A percentile compares a stretch with the other conserved stretches of the same genome.
phyloP scores from a whole-genome alignment of 768 basidiomycete species.

The Amanita thiersii region DNA sequence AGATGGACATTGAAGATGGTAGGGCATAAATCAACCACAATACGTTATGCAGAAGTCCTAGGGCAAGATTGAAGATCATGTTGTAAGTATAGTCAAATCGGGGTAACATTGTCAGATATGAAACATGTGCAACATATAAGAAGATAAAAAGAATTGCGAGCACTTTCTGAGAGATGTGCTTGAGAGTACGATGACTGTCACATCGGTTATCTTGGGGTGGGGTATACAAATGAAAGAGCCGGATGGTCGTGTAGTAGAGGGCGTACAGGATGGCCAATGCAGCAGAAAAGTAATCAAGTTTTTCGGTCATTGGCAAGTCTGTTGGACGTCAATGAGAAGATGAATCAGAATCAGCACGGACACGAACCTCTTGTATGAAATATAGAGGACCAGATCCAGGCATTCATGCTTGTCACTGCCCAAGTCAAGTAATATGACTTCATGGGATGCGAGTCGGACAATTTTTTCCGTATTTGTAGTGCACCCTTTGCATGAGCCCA shows the following conservation, averaged over 20 bases:
- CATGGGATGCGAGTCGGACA: conserved; percentile 62
- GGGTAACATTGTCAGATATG: conserved; percentile 68
- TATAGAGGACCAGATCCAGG: conserved; percentile 87
- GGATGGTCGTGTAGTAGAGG: conserved; percentile 70
- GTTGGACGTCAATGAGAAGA: conserved; percentile 6
- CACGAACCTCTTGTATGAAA: conserved; percentile 80
- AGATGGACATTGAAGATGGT: conserved; percentile 34
- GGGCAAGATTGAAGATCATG: conserved; percentile 69
- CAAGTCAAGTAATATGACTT: conserved; percentile 56
- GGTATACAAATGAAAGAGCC: conserved; percentile 72
- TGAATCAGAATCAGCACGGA: not conserved
- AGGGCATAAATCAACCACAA: conserved; percentile 76
- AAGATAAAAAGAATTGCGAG: conserved; percentile 51
- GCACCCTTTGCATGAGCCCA: conserved; percentile 64
- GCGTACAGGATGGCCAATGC: conserved; percentile 76
- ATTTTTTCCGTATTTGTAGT: conserved; percentile 30
- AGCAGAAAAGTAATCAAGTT: conserved; percentile 93
- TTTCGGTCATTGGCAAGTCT: conserved; percentile 83
- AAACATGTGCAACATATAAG: conserved; percentile 60
- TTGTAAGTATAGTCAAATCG: conserved; percentile 94
- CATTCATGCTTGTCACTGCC: conserved; percentile 70
- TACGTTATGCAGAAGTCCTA: conserved; percentile 74
- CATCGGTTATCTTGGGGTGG: conserved; percentile 19
- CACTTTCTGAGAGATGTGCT: conserved; percentile 13
- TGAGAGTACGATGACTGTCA: not conserved